Base-by-base conservation (phyloP, 2,329 filamentous ascomycete species). In the Volutella citrinella region DNA sequence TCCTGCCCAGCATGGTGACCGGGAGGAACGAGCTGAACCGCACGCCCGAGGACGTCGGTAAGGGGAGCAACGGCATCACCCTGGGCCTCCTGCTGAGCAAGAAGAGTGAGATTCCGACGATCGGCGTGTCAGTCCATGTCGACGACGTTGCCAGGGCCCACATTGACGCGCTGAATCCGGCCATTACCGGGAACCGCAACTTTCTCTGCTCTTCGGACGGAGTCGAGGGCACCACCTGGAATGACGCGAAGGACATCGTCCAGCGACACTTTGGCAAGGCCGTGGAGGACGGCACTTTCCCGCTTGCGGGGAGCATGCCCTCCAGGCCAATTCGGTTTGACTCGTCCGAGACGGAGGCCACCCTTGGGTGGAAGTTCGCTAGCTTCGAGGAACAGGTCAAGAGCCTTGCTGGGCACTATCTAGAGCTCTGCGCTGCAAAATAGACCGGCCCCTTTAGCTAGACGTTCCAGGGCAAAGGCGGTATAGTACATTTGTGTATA, bases 141-240 rank as follows among this genome's bases (percentile, higher is more conserved):
- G 56, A 65, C 31, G 63, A 67, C 34, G 61, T 64, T 5, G 62
- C 64, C 3, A 51, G 49, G 17, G 55, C 56, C 6, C 65, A 68
- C 32, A 56, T 68, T 18, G 40, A 44, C 6, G 61, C 64, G 5
- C 54, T 68, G 6, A 39, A 59, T 16, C 48, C 52, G 18, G 41
- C 43, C 2, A 42, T 66, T 6, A 38, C 53, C 2, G 57, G 56
- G 6, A 56, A 56, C 29, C 48, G 55, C 6, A 26, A 26, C 24
- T 26, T 26, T 5, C 13, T 26, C 24, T 26, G 24, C 10, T 26
- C 24, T 9, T 26, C 36, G 52, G 58, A 42, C 59, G 61, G 30
- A 11, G 27, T 34, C n/a, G 17, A 13, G 3, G 10, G 25, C 4
- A 26, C 38, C 38, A 54, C 63, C 19, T 69, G 64, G 65, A 60